Base-by-base conservation (phyloP, 140 eudicot species). In the Erigeron philadelphicus region DNA sequence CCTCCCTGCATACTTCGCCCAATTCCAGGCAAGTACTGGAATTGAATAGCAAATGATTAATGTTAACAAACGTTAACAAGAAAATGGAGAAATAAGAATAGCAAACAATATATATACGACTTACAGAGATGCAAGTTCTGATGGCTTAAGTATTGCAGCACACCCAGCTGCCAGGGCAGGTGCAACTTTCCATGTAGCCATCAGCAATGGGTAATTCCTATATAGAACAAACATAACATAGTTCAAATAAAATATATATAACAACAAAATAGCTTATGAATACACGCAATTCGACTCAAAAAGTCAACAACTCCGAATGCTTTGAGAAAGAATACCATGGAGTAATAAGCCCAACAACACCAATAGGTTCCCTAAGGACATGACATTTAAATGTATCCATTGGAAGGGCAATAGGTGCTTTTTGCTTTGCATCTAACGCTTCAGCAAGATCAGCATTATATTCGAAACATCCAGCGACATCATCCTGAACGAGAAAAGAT, bases 151-250 rank as follows among this genome's bases (percentile, higher is more conserved):
- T 66, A 94, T 72, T 47, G 97, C 99, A 73, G 95, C 81, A 85
- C 99, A 94, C 1, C 99, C 99, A 75, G 99, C 97, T 50, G 95
- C 97, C 48, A 94, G 84, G 60, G 99, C 95, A 82, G 99, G 87
- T 76, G 99, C 99, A 69, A 89, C 87, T 84, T 93, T 93, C 99
- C 99, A 93, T 1, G 96, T 89, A 57, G 99, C 97, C 99, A 93
- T 93, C 69, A 93, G 62, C 82, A 93, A 73, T 31, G 99, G 99
- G 75, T 93, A 93, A 75, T 93, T 93, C 99, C 99, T 93, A 48
- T 7, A 48, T n/a, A 64, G 43, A 45, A 55, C 1, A 63, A n/a
- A 23, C 11, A n/a, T 19, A 52, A 53, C 1, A 52, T 2, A 12
- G 35, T 7, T 57, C 21, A 35, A 44, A 15, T 3, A 43, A 15